Base-by-base conservation (phyloP, 2,329 filamentous ascomycete species). In the Dothideomycetes sp. region DNA sequence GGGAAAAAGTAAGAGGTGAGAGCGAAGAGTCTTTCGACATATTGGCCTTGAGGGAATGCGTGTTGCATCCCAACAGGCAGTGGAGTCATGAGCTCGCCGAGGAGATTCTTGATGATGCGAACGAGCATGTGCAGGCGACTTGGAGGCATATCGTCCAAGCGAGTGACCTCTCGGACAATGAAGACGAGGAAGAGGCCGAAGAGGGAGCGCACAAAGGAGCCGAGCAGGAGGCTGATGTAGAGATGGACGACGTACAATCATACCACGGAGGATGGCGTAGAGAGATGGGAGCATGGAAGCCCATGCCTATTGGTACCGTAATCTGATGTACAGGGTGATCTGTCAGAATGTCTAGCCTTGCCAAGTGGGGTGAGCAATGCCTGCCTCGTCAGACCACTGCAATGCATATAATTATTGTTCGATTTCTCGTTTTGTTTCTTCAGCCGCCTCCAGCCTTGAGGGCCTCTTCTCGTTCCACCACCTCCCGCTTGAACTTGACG, bases 401-500 rank as follows among this genome's bases (percentile, higher is more conserved):
- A 6, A 11, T 28, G 12, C 25, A 11, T 6, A 28, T 13, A 13
- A 28, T 9, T 7, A 9, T 11, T 3, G 3, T 13, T 10, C 10
- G 30, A 27, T 24, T 11, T 2, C 16, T 24, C 11, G 25, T 12
- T 3, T 12, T 10, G 9, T 13, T 11, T 15, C 10, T 33, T 49
- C 50, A 53, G 28, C 54, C 50, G 41, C 53, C 53, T 24, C 53
- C 50, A 32, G 54, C 53, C 41, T 60, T 60, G 30, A 60, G 48
- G 19, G 53, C 56, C 46, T 80, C 80, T 70, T 98, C 91, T 59
- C 91, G 71, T 68, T 96, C 89, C 61, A 96, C 69, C 29, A 96
- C 89, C 60, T 86, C 84, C n/a, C 79, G 72, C 49, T 84, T 80
- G 59, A 98, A 98, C 64, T 89, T 87, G 56, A 98, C 80, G 60